Evolutionary conservation across 257 asterid species (phyloP).

Genomic region (Parsonsia alboflavescens): DNA sequence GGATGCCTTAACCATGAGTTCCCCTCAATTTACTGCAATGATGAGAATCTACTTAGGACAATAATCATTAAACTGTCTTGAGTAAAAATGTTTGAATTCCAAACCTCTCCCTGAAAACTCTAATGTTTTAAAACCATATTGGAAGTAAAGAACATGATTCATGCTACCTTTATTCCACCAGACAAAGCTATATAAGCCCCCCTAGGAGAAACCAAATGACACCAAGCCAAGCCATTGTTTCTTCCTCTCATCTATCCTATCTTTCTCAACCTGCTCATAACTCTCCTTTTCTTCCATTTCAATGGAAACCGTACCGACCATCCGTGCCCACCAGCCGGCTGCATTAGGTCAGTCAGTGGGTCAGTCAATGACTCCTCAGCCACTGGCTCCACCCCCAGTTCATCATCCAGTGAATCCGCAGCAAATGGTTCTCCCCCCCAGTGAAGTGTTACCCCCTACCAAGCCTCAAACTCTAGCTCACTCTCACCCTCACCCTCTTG

Average conservation of each 20-base stretch:
- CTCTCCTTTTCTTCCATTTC: background rate
- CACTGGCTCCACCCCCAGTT: slow-evolving; percentile 1
- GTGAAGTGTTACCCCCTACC: background rate
- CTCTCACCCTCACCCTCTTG: slow-evolving; percentile 11
- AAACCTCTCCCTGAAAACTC: slow-evolving; percentile 31
- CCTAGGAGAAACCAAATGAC: slow-evolving; percentile 11
- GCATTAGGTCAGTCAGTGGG: slow-evolving; percentile 12
- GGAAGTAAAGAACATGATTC: slow-evolving; percentile 68
- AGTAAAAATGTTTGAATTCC: slow-evolving; percentile 27
- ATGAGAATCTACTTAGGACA: background rate
- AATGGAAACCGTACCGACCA: slow-evolving; percentile 12
- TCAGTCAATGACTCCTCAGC: background rate
- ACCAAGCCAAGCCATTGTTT: slow-evolving; percentile 16
- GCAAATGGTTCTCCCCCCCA: background rate
- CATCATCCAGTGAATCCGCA: background rate
- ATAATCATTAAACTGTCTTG: background rate
- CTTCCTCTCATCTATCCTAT: background rate
- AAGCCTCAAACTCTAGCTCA: background rate
- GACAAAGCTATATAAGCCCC: slow-evolving; percentile 37
- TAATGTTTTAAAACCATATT: slow-evolving; percentile 23
- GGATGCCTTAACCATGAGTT: background rate
- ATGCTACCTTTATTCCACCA: slow-evolving; percentile 38
- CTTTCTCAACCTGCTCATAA: background rate
- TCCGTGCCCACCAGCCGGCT: slow-evolving; percentile 15
- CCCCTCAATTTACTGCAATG: background rate